Evolutionary conservation across 257 asterid species (phyloP), one percentile per base, ranked within the genome.

Genomic region (Buddleja alternifolia): DNA sequence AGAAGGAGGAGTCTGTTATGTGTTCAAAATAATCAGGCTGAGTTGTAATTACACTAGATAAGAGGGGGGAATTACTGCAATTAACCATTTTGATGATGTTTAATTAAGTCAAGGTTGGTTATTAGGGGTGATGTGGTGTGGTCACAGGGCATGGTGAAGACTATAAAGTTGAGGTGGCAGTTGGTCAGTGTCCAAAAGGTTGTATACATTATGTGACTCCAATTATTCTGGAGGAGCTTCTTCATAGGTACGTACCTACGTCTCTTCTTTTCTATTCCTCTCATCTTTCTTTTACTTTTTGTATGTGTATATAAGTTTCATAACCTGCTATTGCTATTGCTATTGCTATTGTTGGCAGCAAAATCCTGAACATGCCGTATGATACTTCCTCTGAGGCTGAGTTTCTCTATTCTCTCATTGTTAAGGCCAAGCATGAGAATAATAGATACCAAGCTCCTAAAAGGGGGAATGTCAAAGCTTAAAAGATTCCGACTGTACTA

Each of bases 151-250:
- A 77, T 36, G 85, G 70, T 15, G 92, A 79, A 19, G 96, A 86
- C 76, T 82, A 85, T 61, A 74, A 60, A 73, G 90, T 93, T 73
- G 88, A 81, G 66, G 57, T 71, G 69, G 97, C 98, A 62, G 92
- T 80, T 12, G 86, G 89, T 42, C 96, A 84, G 82, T 93, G 98
- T 81, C 98, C 97, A 11, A 86, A 90, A 78, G 84, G 75, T 67
- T 90, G 98, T 60, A 90, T 93, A 50, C 95, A 90, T 68, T 88
- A 83, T 69, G 98, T 90, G 25, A 93, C 98, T 47, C 96, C 96
- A 61, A 68, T 85, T 48, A 76, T 93, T 77, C 84, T 90, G 47
- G 94, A 90, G 86, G 98, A 93, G 86, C 89, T 93, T 55, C 98
- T 90, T 68, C 78, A 70, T 37, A 78, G 93, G 98, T 85, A 77